Conservation (phyloP, 495 filamentous ascomycete species). For the Bombardia bombarda region DNA sequence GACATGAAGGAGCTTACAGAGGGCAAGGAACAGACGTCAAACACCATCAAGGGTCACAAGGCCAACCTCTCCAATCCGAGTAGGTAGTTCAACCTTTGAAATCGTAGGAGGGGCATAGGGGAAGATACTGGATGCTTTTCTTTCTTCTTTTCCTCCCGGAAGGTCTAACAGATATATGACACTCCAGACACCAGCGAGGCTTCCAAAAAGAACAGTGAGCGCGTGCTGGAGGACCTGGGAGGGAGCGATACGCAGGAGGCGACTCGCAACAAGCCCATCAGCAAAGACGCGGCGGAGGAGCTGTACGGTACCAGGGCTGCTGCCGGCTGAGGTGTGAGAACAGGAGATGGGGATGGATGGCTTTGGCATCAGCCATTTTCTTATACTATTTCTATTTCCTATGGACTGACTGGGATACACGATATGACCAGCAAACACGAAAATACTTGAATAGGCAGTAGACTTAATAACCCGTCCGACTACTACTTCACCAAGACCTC, state of each 20-base stretch:
- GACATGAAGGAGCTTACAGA: constrained; percentile 32
- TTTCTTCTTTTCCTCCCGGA: neutral
- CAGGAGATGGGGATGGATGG: too few species aligned
- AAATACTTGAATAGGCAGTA: neutral
- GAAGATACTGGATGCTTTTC: neutral
- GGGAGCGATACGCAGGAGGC: constrained; percentile 20
- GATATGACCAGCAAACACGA: neutral
- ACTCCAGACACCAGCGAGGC: constrained; percentile 14
- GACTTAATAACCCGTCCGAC: neutral
- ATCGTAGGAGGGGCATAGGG: too few species aligned
- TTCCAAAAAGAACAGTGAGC: constrained; percentile 13
- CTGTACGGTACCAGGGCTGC: constrained; percentile 25
- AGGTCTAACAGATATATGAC: constrained; percentile 9
- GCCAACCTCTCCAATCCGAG: constrained; percentile 13
- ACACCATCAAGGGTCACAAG: constrained; percentile 16
- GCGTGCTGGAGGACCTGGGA: constrained; percentile 11
- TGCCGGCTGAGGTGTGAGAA: constrained; percentile 5
- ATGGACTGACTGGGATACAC: neutral
- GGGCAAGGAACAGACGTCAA: constrained; percentile 26
- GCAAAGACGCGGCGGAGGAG: constrained; percentile 23
- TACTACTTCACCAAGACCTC: too few species aligned
- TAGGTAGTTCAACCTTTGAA: too few species aligned
- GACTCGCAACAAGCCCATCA: constrained; percentile 13
- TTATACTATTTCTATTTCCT: too few species aligned
- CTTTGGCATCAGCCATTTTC: too few species aligned